phyloP scores from a whole-genome alignment of 2,329 filamentous ascomycete species.

The Fusarium sp. region DNA sequence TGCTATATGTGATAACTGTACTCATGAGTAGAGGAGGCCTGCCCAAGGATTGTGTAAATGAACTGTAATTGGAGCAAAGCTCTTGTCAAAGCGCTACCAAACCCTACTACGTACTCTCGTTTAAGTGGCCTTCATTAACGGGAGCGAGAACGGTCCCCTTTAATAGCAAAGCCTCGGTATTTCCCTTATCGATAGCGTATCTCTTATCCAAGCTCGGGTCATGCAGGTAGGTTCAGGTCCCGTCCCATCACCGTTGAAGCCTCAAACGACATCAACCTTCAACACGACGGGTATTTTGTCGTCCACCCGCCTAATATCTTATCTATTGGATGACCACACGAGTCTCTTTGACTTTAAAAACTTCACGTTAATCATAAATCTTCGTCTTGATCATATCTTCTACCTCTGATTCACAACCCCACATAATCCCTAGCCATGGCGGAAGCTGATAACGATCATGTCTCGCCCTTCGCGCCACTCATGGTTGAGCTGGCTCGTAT shows the following conservation, averaged over 20 bases:
- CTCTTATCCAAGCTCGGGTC: conserved; percentile 29
- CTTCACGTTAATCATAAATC: background rate
- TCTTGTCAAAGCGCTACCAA: background rate
- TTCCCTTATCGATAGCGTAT: conserved; percentile 43
- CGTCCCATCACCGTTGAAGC: conserved; percentile 27
- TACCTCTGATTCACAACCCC: background rate
- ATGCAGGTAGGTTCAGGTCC: conserved; percentile 4
- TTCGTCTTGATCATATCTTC: background rate
- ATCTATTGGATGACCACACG: conserved; percentile 3
- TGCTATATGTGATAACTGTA: background rate
- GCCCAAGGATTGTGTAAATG: background rate
- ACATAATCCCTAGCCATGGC: conserved; percentile 46
- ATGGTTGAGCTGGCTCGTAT: conserved; percentile 81
- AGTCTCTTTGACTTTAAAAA: background rate
- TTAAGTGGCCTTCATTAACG: background rate
- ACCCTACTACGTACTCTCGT: background rate
- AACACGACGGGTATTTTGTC: conserved; percentile 23
- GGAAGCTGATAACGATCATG: conserved; percentile 52
- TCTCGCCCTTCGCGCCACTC: conserved; percentile 66
- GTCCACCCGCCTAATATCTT: conserved; percentile 2
- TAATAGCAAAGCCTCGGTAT: conserved; percentile 33
- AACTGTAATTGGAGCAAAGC: background rate
- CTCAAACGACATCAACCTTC: conserved; percentile 40
- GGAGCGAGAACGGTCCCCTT: conserved; percentile 25
- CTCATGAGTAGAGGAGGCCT: background rate